These are phyloP conservation scores for Saksenaea vasiformis DNA, from an alignment of 371 early-diverging fungal species.

Conservation along the genomic window DNA sequence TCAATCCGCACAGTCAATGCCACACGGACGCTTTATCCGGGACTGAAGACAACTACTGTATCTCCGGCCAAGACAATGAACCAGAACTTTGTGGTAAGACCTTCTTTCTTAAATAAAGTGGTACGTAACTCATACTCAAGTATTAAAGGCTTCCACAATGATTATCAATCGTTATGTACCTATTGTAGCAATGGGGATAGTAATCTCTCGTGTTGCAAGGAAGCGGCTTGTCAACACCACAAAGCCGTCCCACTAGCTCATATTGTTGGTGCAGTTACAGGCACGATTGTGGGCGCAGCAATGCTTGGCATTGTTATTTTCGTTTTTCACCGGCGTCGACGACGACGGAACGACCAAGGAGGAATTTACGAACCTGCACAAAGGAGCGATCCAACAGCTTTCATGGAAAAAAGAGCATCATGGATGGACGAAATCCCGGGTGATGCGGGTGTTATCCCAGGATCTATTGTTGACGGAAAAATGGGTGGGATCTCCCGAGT, in stretches of 20 bases:
- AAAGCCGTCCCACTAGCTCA: background rate
- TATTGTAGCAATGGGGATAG: constrained; percentile 15
- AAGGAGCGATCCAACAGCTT: background rate
- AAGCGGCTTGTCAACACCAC: background rate
- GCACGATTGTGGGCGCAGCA: background rate
- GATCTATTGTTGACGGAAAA: background rate
- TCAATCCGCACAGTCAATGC: constrained; percentile 19
- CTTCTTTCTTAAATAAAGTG: background rate
- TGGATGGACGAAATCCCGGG: constrained; percentile 2
- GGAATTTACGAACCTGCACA: constrained; percentile 1
- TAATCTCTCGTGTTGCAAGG: background rate
- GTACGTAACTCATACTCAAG: background rate
- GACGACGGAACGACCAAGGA: background rate
- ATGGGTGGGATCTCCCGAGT: background rate
- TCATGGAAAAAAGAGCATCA: background rate
- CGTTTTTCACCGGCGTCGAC: background rate
- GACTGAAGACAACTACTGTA: background rate
- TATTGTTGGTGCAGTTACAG: background rate
- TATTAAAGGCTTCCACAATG: constrained; percentile 25
- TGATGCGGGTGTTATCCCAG: constrained; percentile 7
- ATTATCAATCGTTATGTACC: constrained; percentile 19
- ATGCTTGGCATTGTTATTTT: background rate
- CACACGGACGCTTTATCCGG: constrained; percentile 24
- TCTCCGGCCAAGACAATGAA: background rate
- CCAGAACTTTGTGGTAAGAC: constrained; percentile 1